These are phyloP conservation scores for Vigna mungo DNA, from an alignment of 306 rosid genomes.

Conservation along the genomic window DNA sequence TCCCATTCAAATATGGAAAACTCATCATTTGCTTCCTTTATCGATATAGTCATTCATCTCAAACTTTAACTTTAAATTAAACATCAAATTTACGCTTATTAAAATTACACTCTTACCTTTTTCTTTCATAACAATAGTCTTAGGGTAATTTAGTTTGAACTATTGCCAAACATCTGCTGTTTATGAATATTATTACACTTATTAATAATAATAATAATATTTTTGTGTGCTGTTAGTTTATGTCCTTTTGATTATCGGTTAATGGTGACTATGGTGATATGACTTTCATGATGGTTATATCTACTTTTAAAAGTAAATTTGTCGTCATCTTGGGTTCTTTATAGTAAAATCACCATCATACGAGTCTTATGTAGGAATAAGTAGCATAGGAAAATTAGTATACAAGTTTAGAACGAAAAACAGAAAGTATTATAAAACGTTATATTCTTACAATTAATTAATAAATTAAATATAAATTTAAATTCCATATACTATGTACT, in stretches of 20 bases:
- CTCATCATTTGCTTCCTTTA: constrained; percentile 27
- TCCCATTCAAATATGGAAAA: constrained; percentile 33
- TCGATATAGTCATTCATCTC: neutral
- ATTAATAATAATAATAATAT: too few relatives aligned
- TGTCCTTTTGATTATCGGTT: neutral
- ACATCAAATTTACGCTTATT: neutral
- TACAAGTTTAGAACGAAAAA: too few relatives aligned
- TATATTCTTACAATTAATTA: too few relatives aligned
- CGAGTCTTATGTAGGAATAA: neutral
- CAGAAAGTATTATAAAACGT: too few relatives aligned
- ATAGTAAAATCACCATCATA: neutral
- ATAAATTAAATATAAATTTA: too few relatives aligned
- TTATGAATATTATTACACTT: neutral
- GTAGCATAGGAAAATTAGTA: neutral
- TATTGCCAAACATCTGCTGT: neutral
- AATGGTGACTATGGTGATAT: neutral
- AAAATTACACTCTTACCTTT: neutral
- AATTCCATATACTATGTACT: too few relatives aligned
- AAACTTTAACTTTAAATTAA: constrained; percentile 5
- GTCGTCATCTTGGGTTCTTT: neutral
- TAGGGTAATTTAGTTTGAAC: neutral
- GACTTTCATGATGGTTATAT: neutral
- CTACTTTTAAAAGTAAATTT: neutral
- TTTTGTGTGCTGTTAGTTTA: too few relatives aligned
- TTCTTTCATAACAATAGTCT: neutral